Conservation (phyloP, 2,329 filamentous ascomycete genomes). For the Dendryphion nanum region DNA sequence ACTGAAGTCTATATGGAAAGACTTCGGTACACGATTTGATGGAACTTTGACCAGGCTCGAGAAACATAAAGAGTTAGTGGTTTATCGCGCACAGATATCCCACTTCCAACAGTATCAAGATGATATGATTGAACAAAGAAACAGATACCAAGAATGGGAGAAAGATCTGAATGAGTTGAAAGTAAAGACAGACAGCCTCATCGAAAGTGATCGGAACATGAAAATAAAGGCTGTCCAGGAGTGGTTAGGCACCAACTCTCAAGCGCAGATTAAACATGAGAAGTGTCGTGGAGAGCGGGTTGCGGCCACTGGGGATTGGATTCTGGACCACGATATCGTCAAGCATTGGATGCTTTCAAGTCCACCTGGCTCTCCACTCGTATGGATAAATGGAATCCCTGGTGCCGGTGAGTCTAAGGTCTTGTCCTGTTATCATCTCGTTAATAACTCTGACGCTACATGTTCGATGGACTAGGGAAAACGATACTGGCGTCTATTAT, state of each 20-base stretch:
- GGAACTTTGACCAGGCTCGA: conserved; percentile 25
- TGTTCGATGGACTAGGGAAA: conserved; percentile 25
- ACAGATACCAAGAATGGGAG: conserved; percentile 10
- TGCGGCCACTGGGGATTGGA: conserved; percentile 17
- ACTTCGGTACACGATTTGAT: conserved; percentile 26
- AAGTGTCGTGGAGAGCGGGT: conserved; percentile 5
- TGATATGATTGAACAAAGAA: conserved; percentile 3
- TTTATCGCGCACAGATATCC: conserved; percentile 17
- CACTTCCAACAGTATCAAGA: conserved; percentile 7
- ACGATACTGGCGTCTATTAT: conserved; percentile 26
- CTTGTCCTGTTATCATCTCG: background rate
- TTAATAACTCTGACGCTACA: background rate
- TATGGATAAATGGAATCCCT: conserved; percentile 21
- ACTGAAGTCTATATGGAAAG: conserved; percentile 26
- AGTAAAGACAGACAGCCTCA: conserved; percentile 7
- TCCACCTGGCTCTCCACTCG: conserved; percentile 5
- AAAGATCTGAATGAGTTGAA: conserved; percentile 14
- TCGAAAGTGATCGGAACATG: conserved; percentile 12
- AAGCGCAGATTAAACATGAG: conserved; percentile 13
- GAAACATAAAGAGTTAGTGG: conserved; percentile 25
- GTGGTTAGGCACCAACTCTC: conserved; percentile 17
- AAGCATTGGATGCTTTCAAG: conserved; percentile 16
- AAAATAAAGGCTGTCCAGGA: conserved; percentile 14
- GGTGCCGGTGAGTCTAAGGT: conserved; percentile 18
- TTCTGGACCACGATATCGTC: conserved; percentile 17